phyloP scores from a whole-genome alignment of 306 rosid species.

The Dalbergia cochinchinensis region DNA sequence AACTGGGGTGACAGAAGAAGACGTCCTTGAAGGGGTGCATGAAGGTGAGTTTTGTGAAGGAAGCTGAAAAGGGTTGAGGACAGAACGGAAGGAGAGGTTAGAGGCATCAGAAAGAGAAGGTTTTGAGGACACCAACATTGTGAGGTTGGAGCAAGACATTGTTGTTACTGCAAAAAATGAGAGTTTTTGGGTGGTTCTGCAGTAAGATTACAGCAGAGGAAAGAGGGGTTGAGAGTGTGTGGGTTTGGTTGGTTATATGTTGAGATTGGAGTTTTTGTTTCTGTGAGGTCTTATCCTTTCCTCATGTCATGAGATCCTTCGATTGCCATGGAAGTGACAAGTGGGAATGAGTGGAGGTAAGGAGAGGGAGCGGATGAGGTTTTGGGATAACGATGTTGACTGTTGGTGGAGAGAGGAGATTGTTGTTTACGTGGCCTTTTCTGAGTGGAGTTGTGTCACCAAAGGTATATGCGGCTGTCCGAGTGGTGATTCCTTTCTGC shows the following conservation, averaged over 20 bases:
- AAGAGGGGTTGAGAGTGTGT: conserved; percentile 29
- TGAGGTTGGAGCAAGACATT: conserved; percentile 65
- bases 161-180: background rate
- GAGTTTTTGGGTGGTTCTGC: background rate
- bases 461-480: conserved; percentile 47
- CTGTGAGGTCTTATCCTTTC: conserved; percentile 44
- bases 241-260: conserved; percentile 32
- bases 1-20: conserved; percentile 52
- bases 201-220: conserved; percentile 40
- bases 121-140: conserved; percentile 61
- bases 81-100: conserved; percentile 67
- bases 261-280: conserved; percentile 16
- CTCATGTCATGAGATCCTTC: conserved; percentile 24
- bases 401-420: conserved; percentile 42
- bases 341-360: conserved; percentile 55
- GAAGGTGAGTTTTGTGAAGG: conserved; percentile 59
- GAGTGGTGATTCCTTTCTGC: conserved; percentile 29
- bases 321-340: conserved; percentile 33
- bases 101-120: conserved; percentile 75
- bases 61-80: conserved; percentile 70
- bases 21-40: conserved; percentile 47
- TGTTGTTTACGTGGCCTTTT: conserved; percentile 21
- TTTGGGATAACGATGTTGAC: conserved; percentile 55
- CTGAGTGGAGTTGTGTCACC: background rate
- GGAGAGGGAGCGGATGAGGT: conserved; percentile 55